These are phyloP conservation scores for Fusarium sp. DNA, from an alignment of 2,329 filamentous ascomycete species.

Conservation along the genomic window DNA sequence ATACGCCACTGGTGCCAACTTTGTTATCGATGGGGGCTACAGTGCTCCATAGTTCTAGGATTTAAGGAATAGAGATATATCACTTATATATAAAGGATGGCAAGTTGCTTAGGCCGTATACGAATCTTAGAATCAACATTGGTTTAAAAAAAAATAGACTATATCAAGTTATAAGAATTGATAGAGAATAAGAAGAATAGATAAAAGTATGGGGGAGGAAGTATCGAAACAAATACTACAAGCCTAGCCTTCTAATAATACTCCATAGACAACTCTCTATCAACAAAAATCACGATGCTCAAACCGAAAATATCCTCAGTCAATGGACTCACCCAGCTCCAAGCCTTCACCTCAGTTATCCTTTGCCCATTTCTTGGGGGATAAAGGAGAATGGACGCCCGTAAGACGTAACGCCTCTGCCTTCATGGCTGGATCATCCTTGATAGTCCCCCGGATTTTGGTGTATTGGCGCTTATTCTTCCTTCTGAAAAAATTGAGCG, in stretches of 20 bases:
- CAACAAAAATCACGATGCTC: neutral
- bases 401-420: neutral
- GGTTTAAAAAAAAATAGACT: neutral
- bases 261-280: neutral
- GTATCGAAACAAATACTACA: neutral
- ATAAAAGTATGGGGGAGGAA: neutral
- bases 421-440: neutral
- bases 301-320: neutral
- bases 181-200: neutral
- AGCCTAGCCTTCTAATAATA: neutral
- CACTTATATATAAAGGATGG: neutral
- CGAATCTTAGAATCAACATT: neutral
- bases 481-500: neutral
- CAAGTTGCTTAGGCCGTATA: neutral
- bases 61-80: neutral
- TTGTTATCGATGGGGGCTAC: slow-evolving; percentile 45
- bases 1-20: slow-evolving; percentile 46
- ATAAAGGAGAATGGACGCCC: slow-evolving; percentile 13
- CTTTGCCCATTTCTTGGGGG: neutral
- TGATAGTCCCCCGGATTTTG: neutral
- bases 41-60: slow-evolving; percentile 33
- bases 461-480: neutral
- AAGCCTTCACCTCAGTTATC: neutral
- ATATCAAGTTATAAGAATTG: neutral
- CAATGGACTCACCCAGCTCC: neutral